These are phyloP conservation scores for Myriosclerotinia curreyana DNA, from an alignment of 2,329 filamentous ascomycete species.

Conservation along the genomic window DNA sequence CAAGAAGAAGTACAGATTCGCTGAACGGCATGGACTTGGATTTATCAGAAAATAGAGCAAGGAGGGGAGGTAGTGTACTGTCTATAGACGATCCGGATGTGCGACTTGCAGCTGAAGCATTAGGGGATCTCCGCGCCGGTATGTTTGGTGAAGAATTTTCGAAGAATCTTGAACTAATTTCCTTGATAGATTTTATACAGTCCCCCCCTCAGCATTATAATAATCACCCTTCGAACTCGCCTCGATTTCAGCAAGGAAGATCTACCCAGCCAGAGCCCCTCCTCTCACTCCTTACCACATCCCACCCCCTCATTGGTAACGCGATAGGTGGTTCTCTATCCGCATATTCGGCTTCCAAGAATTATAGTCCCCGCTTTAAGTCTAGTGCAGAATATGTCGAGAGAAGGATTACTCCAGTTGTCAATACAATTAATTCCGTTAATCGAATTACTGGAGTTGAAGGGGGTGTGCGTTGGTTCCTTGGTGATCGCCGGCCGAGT, in stretches of 20 bases:
- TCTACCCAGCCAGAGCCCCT: conserved; percentile 66
- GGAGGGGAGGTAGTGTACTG: conserved; percentile 38
- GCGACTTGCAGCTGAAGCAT: conserved; percentile 68
- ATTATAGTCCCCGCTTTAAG: conserved; percentile 84
- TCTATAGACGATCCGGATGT: conserved; percentile 64
- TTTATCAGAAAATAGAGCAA: conserved; percentile 33
- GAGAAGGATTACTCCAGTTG: conserved; percentile 79
- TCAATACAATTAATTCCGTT: conserved; percentile 80
- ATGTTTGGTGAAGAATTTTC: conserved; percentile 37
- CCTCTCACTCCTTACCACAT: conserved; percentile 80
- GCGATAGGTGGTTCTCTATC: conserved; percentile 82
- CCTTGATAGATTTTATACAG: conserved; percentile 58
- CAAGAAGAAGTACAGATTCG: conserved; percentile 30
- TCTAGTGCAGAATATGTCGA: conserved; percentile 90
- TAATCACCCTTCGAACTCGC: conserved; percentile 38
- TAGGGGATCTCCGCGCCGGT: conserved; percentile 74
- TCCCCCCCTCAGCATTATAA: conserved; percentile 49
- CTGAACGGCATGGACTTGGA: conserved; percentile 38
- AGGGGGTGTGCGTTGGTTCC: conserved; percentile 78
- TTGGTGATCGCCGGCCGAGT: conserved; percentile 51
- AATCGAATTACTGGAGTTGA: conserved; percentile 85
- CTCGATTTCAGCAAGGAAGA: conserved; percentile 37
- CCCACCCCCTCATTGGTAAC: conserved; percentile 80
- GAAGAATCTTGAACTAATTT: conserved; percentile 18
- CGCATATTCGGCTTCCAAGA: conserved; percentile 83